Evolutionary conservation across 1,139 yeast species (phyloP).

Genomic region (Sugiyamaella sp.): DNA sequence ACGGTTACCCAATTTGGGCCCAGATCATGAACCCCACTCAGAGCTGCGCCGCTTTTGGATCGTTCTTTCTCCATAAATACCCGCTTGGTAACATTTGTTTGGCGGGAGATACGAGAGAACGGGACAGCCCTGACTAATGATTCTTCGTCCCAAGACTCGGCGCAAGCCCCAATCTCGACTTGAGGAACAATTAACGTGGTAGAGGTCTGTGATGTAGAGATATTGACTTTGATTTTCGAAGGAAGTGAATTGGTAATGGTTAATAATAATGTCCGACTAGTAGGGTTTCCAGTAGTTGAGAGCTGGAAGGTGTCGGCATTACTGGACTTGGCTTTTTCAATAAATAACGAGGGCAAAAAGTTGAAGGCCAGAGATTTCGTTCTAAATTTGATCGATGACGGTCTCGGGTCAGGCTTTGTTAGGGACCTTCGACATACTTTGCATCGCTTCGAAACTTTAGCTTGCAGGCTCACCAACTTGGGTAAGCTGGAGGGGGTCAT

Average conservation of each 20-base stretch:
- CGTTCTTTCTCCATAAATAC: constrained; percentile 38
- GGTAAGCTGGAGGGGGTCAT: constrained; percentile 26
- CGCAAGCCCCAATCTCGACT: constrained; percentile 35
- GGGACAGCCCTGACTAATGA: constrained; percentile 38
- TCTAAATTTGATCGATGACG: constrained; percentile 34
- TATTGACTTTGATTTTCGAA: constrained; percentile 31
- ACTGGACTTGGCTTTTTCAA: constrained; percentile 16
- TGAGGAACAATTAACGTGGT: constrained; percentile 34
- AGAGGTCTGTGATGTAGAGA: constrained; percentile 31
- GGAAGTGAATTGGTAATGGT: constrained; percentile 37
- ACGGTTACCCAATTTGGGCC: constrained; percentile 40
- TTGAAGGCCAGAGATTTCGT: constrained; percentile 35
- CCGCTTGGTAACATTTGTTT: constrained; percentile 35
- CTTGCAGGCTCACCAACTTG: constrained; percentile 30
- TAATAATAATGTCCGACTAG: constrained; percentile 20
- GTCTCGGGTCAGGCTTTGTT: constrained; percentile 38
- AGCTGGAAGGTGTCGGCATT: not conserved
- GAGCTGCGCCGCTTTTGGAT: constrained; percentile 11
- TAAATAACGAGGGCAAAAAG: constrained; percentile 31
- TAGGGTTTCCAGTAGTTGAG: not conserved
- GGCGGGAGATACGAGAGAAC: constrained; percentile 34
- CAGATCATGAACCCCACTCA: constrained; percentile 25
- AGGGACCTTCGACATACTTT: constrained; percentile 37
- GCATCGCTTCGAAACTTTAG: constrained; percentile 37
- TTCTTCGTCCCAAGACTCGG: constrained; percentile 37